Conservation (phyloP, 225 moss, liverwort and hornwort genomes). For the Neckera pumila region DNA sequence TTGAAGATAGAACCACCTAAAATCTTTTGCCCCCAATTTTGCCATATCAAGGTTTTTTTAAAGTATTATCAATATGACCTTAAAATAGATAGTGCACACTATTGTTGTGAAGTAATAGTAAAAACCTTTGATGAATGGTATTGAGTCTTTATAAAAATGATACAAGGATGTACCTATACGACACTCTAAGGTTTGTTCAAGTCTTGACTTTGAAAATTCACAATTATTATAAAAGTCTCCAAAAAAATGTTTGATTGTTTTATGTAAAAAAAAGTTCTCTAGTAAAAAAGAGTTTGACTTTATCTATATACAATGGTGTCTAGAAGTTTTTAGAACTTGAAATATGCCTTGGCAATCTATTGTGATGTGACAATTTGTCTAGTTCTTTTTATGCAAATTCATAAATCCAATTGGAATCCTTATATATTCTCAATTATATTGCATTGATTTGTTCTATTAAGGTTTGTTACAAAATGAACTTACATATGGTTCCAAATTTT, state of each 20-base stretch:
- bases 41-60: background rate
- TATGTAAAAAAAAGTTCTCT: accelerated
- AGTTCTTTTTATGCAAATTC: background rate
- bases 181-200: background rate
- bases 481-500: background rate
- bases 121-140: background rate
- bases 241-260: no score
- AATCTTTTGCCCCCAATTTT: background rate
- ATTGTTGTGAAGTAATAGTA: background rate
- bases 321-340: background rate
- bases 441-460: background rate
- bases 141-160: background rate
- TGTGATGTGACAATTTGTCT: background rate
- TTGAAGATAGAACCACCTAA: background rate
- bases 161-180: accelerated
- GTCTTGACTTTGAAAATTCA: background rate
- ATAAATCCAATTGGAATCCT: background rate
- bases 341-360: background rate
- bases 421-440: background rate
- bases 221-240: background rate
- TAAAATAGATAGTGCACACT: no score
- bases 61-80: background rate
- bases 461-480: background rate
- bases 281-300: background rate
- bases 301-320: background rate